Evolutionary conservation across 768 basidiomycete genomes (phyloP), one percentile per base, ranked within the genome.

Genomic region (Boletus vinaceobasis): DNA sequence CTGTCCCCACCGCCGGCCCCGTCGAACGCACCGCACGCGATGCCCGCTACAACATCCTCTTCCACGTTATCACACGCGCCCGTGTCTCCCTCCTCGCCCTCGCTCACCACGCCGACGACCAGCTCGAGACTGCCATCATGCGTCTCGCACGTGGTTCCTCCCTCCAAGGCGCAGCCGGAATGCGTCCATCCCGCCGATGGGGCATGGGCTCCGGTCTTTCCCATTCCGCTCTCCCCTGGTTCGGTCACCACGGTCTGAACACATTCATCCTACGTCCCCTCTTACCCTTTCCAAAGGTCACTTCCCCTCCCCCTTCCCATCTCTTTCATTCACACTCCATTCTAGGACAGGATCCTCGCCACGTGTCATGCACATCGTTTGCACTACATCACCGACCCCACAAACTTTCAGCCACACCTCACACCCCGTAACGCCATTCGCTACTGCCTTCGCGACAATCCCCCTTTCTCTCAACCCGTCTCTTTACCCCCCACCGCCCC

Each of bases 101-200:
- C 46, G 91, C 81, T 0, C 91, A 93, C 60, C 91, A 93, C 64
- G 79, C 79, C 4, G 89, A 93, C 64, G 91, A 93, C 65, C 89
- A 93, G 65, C 79, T 92, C 10, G 91, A 93, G 66, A 93, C 91
- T 0, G 77, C 83, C 31, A 71, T 93, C 48, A 83, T 91, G 77
- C 82, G 91, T 6, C 65, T 87, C 15, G 76, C 81, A 6, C 77
- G 70, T 56, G 84, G 86, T 0, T 85, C 84, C 6, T 76, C 81
- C 3, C 65, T 71, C 40, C 51, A 79, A 15, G 87, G 87, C 0
- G 79, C 84, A 1, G 79, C 79, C 11, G 90, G 86, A 4, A 93
- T 93, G 87, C 76, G 79, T 38, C 73, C 72, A 1, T 73, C 76
- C 44, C 79, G 91, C 11, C 77, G 89, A 43, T 90, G 84, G 84